A percentile compares a stretch with the other conserved stretches of the same genome.
These are phyloP conservation scores for Euphrasia arctica DNA, from an alignment of 305 asterid species.

Conservation along the genomic window DNA sequence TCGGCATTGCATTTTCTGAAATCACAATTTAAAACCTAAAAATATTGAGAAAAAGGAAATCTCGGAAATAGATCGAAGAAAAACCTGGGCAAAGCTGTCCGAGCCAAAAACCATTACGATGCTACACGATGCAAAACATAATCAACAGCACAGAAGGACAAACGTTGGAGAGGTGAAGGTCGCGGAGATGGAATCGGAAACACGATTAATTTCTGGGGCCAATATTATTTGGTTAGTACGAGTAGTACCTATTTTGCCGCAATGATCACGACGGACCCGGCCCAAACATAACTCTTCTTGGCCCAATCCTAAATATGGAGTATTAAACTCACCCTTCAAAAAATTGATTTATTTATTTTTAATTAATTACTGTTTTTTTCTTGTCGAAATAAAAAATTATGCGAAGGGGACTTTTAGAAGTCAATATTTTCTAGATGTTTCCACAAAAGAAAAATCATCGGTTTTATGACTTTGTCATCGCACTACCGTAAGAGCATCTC, in stretches of 20 bases:
- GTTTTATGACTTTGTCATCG: no score
- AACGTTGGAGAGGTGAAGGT: slow-evolving; percentile 2
- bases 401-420: no score
- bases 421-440: no score
- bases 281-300: no score
- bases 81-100: not conserved
- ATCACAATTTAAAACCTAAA: not conserved
- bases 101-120: slow-evolving; percentile 8
- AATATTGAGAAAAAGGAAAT: not conserved
- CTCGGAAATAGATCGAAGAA: not conserved
- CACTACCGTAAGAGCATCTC: no score
- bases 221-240: slow-evolving; percentile 4
- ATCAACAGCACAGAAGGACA: slow-evolving; percentile 13
- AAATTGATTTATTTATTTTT: no score
- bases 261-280: no score
- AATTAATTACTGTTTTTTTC: no score
- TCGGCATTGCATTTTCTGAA: slow-evolving; percentile 5
- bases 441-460: no score
- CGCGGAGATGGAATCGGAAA: slow-evolving; percentile 17
- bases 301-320: no score
- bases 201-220: slow-evolving; percentile 11
- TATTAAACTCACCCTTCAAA: no score
- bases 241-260: not conserved
- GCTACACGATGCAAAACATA: slow-evolving; percentile 18
- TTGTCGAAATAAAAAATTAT: no score